phyloP scores from a whole-genome alignment of 1,139 yeast genomes.

The Yamadazyma oceani region DNA sequence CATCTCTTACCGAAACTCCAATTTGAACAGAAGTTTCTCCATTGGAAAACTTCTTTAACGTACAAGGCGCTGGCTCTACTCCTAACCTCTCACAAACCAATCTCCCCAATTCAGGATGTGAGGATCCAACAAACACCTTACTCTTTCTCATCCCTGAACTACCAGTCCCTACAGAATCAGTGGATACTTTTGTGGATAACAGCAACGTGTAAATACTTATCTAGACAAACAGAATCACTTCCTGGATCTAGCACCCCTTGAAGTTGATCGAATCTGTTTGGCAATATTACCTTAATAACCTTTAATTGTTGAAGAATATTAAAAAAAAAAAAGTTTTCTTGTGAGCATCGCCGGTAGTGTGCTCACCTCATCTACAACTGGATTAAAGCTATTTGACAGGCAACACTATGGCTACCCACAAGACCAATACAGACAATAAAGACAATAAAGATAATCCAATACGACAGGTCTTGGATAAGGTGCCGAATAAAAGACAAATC shows the following conservation, averaged over 20 bases:
- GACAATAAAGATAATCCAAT: background rate
- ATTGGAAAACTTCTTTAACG: conserved; percentile 86
- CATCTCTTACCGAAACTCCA: conserved; percentile 77
- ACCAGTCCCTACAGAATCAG: background rate
- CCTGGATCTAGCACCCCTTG: background rate
- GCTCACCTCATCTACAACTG: no score
- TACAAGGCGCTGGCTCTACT: conserved; percentile 93
- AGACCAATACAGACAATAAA: no score
- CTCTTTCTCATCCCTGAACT: conserved; percentile 77
- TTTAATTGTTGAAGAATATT: no score
- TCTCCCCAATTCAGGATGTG: conserved; percentile 92
- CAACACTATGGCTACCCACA: background rate
- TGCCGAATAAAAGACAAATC: background rate
- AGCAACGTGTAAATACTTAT: background rate
- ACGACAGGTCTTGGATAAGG: conserved; percentile 4
- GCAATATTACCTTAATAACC: no score
- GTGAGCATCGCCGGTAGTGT: no score
- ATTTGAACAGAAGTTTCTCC: conserved; percentile 84
- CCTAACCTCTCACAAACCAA: conserved; percentile 90
- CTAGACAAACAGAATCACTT: background rate
- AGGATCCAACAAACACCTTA: conserved; percentile 92
- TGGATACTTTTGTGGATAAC: background rate
- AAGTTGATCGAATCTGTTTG: no score
- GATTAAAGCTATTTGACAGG: no score
- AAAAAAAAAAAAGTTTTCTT: no score